Evolutionary conservation across 2,329 filamentous ascomycete species (phyloP).

Genomic region (Esteya vermicola): DNA sequence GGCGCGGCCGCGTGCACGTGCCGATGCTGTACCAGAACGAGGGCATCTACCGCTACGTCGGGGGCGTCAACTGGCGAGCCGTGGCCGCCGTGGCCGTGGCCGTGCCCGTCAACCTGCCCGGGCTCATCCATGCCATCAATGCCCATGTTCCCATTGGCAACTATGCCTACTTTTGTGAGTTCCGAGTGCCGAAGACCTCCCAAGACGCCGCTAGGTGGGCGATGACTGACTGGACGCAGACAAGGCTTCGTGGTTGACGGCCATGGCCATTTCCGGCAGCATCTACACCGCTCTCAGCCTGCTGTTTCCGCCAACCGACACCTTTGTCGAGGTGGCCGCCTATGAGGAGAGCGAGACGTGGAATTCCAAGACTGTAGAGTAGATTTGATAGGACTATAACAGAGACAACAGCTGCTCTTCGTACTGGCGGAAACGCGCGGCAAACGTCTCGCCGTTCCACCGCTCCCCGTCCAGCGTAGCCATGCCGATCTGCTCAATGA

Average conservation of each 20-base stretch:
- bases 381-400: too few species aligned
- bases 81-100: conserved; percentile 2
- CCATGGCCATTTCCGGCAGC: neutral
- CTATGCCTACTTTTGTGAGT: conserved; percentile 3
- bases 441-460: conserved; percentile 1
- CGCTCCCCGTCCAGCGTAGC: neutral
- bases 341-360: conserved; percentile 1
- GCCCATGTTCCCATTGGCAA: neutral
- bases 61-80: conserved; percentile 12
- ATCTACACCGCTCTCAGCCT: conserved; percentile 2
- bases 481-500: conserved; percentile 3
- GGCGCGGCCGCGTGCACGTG: conserved; percentile 19
- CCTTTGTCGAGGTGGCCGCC: conserved; percentile 1
- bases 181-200: neutral
- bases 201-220: too few species aligned
- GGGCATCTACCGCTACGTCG: conserved; percentile 18
- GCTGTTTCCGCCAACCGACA: neutral
- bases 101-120: conserved; percentile 7
- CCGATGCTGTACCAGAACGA: conserved; percentile 21
- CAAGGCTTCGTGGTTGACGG: conserved; percentile 3
- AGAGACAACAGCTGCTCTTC: too few species aligned
- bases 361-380: neutral
- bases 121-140: conserved; percentile 6
- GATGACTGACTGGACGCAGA: neutral
- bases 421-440: neutral